Conservation (phyloP, 2,329 filamentous ascomycete species). For the Sclerotinia minor region DNA sequence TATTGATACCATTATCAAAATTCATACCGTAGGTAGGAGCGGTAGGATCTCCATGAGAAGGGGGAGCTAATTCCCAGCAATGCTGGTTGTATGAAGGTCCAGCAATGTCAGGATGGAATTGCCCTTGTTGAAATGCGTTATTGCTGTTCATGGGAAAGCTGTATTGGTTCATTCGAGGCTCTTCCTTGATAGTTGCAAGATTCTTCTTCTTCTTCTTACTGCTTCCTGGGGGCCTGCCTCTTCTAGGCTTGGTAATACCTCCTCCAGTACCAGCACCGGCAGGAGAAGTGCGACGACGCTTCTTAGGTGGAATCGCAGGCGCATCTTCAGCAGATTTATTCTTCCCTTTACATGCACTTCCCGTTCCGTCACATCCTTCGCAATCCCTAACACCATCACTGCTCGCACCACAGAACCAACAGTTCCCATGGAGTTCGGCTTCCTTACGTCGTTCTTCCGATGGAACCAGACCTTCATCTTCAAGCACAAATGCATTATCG, state of each 20-base stretch:
- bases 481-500: slow-evolving; percentile 33
- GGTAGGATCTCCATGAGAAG: background rate
- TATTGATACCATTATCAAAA: background rate
- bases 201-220: slow-evolving; percentile 16
- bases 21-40: background rate
- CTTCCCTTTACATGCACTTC: slow-evolving; percentile 4
- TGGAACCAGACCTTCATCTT: slow-evolving; percentile 30
- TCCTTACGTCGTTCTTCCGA: slow-evolving; percentile 26
- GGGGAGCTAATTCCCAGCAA: background rate
- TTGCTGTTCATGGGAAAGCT: background rate
- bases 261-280: background rate
- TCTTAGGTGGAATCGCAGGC: background rate
- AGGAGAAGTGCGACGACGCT: background rate
- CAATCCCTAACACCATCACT: slow-evolving; percentile 19
- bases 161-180: background rate
- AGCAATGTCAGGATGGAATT: background rate
- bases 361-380: background rate
- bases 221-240: slow-evolving; percentile 15
- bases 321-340: background rate
- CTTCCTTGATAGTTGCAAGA: slow-evolving; percentile 1
- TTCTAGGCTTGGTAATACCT: slow-evolving; percentile 3
- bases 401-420: slow-evolving; percentile 28
- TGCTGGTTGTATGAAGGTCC: background rate
- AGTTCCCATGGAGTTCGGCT: slow-evolving; percentile 9
- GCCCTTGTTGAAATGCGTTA: background rate